Percentiles rank a stretch among this genome's conserved stretches.
phyloP scores from a whole-genome alignment of 179 eudicot genomes.

The Beta macrorhiza region DNA sequence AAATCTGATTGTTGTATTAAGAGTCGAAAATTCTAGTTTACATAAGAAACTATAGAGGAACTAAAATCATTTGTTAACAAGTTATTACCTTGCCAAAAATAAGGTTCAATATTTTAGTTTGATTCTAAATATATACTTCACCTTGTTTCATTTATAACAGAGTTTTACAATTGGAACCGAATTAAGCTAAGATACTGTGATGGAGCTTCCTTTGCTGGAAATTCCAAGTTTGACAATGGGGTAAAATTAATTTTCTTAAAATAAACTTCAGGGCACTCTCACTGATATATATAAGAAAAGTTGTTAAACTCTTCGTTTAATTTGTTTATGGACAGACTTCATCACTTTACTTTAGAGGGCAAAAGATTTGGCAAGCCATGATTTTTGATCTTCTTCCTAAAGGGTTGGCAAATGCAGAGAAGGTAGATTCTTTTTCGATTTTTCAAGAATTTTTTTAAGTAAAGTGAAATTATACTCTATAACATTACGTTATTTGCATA shows the following conservation, averaged over 20 bases:
- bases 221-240: slow-evolving; percentile 68
- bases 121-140: neutral
- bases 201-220: slow-evolving; percentile 93
- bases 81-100: too few relatives aligned
- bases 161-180: slow-evolving; percentile 97
- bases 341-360: slow-evolving; percentile 85
- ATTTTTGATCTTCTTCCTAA: slow-evolving; percentile 84
- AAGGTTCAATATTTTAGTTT: neutral
- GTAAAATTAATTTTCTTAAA: slow-evolving; percentile 29
- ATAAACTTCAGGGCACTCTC: neutral
- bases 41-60: too few relatives aligned
- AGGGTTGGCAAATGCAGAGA: slow-evolving; percentile 63
- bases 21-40: too few relatives aligned
- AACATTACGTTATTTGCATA: too few relatives aligned
- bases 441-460: too few relatives aligned
- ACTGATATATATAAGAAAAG: neutral
- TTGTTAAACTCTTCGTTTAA: neutral
- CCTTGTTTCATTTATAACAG: slow-evolving; percentile 33
- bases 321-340: slow-evolving; percentile 13
- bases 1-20: too few relatives aligned
- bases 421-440: slow-evolving; percentile 40
- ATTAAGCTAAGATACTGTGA: slow-evolving; percentile 95
- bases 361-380: slow-evolving; percentile 85
- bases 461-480: too few relatives aligned
- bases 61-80: too few relatives aligned